A percentile compares a stretch with the other conserved stretches of the same genome.
phyloP scores from a whole-genome alignment of 2,329 filamentous ascomycete genomes.

The Apiospora pterosperma region DNA sequence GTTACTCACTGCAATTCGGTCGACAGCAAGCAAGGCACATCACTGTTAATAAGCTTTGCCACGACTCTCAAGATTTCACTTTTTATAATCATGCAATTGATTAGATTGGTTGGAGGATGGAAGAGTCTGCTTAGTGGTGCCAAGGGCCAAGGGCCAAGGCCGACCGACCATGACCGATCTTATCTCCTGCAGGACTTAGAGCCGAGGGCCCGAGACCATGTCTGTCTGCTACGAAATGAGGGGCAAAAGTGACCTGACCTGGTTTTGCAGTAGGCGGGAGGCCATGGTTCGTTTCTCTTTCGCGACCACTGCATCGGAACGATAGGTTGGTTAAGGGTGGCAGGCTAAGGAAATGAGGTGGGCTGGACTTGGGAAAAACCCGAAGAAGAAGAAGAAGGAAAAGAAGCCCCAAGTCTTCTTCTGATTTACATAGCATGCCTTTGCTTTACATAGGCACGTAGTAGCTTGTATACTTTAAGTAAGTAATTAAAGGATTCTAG shows the following conservation, averaged over 20 bases:
- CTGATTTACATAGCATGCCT: no score
- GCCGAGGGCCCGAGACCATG: not conserved
- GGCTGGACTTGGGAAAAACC: not conserved
- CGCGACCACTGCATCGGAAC: not conserved
- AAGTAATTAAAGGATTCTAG: not conserved
- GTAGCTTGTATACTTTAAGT: no score
- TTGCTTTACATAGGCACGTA: no score
- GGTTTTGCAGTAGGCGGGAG: not conserved
- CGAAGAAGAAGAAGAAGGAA: no score
- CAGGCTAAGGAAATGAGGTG: not conserved
- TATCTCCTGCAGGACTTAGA: slow-evolving; percentile 4
- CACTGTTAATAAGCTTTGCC: no score
- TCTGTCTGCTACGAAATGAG: not conserved
- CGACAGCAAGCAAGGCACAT: no score
- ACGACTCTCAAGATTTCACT: no score
- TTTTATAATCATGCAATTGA: not conserved
- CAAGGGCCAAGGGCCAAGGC: not conserved
- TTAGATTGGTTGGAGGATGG: not conserved
- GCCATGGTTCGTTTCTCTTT: slow-evolving; percentile 2
- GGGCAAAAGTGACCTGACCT: not conserved
- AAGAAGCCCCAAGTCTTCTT: no score
- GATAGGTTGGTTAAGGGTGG: not conserved
- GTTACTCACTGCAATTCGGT: no score
- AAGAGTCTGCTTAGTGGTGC: no score
- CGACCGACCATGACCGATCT: not conserved